phyloP scores from a whole-genome alignment of 2,329 filamentous ascomycete species.

The Hymenoscyphus infarciens region DNA sequence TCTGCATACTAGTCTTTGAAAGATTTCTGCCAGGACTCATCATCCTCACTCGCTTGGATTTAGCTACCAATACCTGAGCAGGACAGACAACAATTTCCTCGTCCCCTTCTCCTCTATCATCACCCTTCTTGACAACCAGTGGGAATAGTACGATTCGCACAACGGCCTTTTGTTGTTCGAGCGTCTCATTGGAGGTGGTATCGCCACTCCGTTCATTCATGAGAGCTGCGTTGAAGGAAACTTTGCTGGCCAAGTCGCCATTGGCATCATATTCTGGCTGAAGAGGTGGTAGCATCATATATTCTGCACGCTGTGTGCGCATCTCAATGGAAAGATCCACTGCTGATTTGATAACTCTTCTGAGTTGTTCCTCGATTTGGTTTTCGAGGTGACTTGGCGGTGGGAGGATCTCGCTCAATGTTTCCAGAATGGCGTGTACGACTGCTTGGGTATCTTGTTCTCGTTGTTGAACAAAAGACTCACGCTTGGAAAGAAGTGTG shows the following conservation, averaged over 20 bases:
- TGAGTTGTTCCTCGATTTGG: conserved; percentile 79
- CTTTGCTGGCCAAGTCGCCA: conserved; percentile 82
- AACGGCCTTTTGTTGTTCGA: conserved; percentile 71
- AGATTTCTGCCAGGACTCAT: conserved; percentile 27
- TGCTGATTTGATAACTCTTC: conserved; percentile 82
- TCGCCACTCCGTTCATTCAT: conserved; percentile 90
- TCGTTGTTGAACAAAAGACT: conserved; percentile 77
- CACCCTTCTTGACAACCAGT: conserved; percentile 91
- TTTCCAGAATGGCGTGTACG: conserved; percentile 85
- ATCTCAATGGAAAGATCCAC: conserved; percentile 93
- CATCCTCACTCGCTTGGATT: conserved; percentile 31
- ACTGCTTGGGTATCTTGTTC: conserved; percentile 91
- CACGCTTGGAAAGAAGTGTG: conserved; percentile 77
- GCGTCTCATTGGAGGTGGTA: conserved; percentile 66
- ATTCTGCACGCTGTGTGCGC: conserved; percentile 94
- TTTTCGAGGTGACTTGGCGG: conserved; percentile 77
- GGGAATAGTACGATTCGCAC: conserved; percentile 95
- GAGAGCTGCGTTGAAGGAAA: conserved; percentile 85
- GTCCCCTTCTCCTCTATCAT: conserved; percentile 81
- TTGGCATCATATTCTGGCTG: conserved; percentile 93
- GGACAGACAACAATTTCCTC: conserved; percentile 95
- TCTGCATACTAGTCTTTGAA: conserved; percentile 33
- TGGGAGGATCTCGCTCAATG: conserved; percentile 78
- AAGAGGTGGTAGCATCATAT: conserved; percentile 95
- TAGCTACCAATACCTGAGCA: conserved; percentile 83